These are phyloP conservation scores for Komagataea norvegica DNA, from an alignment of 1,139 yeast genomes.

Conservation along the genomic window DNA sequence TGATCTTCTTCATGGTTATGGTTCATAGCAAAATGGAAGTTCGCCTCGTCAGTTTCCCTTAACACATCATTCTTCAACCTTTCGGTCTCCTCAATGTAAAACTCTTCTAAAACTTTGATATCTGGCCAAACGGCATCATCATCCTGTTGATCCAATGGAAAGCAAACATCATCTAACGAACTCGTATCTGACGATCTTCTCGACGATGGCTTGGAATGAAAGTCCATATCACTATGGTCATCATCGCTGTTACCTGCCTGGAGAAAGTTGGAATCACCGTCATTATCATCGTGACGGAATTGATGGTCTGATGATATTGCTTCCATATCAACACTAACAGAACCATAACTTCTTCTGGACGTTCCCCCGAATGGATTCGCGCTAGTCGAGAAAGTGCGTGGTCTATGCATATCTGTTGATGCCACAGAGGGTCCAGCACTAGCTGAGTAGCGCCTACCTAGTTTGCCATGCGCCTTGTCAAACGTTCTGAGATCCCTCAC, in stretches of 20 bases:
- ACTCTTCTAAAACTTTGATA: constrained; percentile 65
- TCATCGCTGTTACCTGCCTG: constrained; percentile 5
- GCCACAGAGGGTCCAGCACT: constrained; percentile 4
- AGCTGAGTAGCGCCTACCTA: constrained; percentile 6
- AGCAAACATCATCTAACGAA: constrained; percentile 84
- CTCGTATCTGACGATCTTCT: constrained; percentile 66
- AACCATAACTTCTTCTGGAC: constrained; percentile 8
- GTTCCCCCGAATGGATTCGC: constrained; percentile 1
- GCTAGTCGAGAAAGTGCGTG: not conserved
- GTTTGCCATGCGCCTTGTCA: constrained; percentile 2
- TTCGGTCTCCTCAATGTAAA: constrained; percentile 62
- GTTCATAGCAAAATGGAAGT: constrained; percentile 31
- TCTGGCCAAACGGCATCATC: constrained; percentile 74
- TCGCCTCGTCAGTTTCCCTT: constrained; percentile 38
- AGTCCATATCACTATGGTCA: constrained; percentile 24
- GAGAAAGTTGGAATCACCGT: not conserved
- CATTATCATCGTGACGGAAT: constrained; percentile 1
- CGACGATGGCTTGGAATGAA: constrained; percentile 63
- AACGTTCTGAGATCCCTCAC: constrained; percentile 6
- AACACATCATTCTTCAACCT: constrained; percentile 41
- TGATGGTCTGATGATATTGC: too few species aligned
- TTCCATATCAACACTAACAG: constrained; percentile 14
- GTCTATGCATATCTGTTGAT: not conserved
- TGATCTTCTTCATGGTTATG: constrained; percentile 20
- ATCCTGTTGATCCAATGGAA: constrained; percentile 56